Evolutionary conservation across 805 yeast species (phyloP).

Genomic region (Saccharomycopsis guyanensis): DNA sequence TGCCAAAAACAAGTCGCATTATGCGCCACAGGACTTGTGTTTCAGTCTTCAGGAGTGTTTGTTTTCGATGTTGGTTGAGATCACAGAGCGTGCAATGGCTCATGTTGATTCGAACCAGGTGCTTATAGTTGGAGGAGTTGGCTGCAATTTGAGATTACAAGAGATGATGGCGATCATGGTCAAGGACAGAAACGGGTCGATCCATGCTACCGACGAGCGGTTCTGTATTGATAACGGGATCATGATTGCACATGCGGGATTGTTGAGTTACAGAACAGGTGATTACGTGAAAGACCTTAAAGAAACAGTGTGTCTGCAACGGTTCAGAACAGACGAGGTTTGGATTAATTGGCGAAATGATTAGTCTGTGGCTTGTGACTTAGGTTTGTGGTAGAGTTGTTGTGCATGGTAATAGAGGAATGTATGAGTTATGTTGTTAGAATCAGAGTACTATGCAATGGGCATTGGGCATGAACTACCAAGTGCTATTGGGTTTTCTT

Average conservation of each 20-base stretch:
- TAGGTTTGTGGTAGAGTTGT: background rate
- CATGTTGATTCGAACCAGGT: slow-evolving; percentile 88
- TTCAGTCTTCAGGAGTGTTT: slow-evolving; percentile 87
- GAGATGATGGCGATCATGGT: slow-evolving; percentile 98
- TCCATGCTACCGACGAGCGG: slow-evolving; percentile 92
- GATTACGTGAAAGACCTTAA: slow-evolving; percentile 43
- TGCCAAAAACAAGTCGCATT: slow-evolving; percentile 46
- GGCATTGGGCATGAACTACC: too few species aligned
- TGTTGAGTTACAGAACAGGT: slow-evolving; percentile 79
- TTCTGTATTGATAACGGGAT: slow-evolving; percentile 97
- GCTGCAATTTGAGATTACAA: slow-evolving; percentile 85
- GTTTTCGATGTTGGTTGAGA: slow-evolving; percentile 94
- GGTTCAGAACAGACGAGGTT: slow-evolving; percentile 93
- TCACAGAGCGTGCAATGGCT: slow-evolving; percentile 97
- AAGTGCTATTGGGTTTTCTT: too few species aligned
- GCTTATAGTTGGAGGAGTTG: slow-evolving; percentile 97
- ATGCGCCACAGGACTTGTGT: slow-evolving; percentile 83
- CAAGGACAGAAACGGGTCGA: slow-evolving; percentile 76
- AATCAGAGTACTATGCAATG: too few species aligned
- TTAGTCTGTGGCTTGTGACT: too few species aligned
- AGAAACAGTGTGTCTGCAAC: slow-evolving; percentile 83
- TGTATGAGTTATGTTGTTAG: too few species aligned
- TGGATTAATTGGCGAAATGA: slow-evolving; percentile 81
- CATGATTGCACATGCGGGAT: slow-evolving; percentile 98
- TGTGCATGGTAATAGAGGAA: too few species aligned